Evolutionary conservation across 805 yeast genomes (phyloP), one percentile per base, ranked within the genome.

Genomic region (Metschnikowia shivogae): DNA sequence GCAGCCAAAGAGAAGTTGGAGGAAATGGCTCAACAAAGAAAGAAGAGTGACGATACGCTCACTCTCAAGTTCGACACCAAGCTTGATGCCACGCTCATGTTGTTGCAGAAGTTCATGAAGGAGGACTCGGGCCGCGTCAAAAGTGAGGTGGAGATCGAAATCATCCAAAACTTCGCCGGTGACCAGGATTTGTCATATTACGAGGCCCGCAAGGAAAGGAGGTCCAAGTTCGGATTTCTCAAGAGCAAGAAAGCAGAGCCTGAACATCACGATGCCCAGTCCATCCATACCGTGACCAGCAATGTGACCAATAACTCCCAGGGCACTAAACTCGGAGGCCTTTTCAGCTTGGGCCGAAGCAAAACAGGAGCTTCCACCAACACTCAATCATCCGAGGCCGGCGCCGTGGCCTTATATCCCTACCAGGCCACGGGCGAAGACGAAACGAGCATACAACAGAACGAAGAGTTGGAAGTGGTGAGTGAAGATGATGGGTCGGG

Each of bases 401-500:
- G 56, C 7, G 79, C 70, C 11, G 73, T 70, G 41, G 96, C 86
- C 0, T 54, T 85, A 22, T 89, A 84, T 56, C 73, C 73, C 1
- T 90, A 87, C 61, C 63, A 69, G 5, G 81, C 89, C 1, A 65
- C 76, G 9, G 96, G 89, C 3, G 78, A 73, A 20, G 97, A 89
- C 58, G 98, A 93, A 65, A 69, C 81, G 1, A 62, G 79, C 1
- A 68, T 90, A 0, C 43, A 58, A 5, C 74, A 78, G 0, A 89
- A 90, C 9, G 95, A 86, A 27, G 57, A 62, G 1, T 65, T 90
- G 34, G 67, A 67, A 4, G 74, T 92, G 4, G 44, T 82, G 0
- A 81, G 78, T 40, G 67, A 68, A 1, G 98, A 93, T 60, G 90
- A 87, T 50, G 97, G 97, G 0, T 81, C 88, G 13, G 99, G 99